Conservation (phyloP, 768 basidiomycete species). For the Lentinula guzmanii region DNA sequence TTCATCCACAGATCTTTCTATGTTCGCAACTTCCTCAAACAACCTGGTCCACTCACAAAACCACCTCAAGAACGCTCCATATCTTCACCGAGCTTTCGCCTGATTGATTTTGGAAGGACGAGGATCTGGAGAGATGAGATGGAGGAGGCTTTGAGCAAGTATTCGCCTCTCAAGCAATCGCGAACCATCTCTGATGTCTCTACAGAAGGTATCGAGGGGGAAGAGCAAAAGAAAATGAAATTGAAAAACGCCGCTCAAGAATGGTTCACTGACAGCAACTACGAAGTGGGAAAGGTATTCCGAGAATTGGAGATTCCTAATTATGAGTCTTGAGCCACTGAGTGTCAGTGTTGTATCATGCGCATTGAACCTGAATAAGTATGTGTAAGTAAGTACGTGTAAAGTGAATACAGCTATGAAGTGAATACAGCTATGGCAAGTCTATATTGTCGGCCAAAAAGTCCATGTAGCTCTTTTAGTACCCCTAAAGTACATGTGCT, state of each 20-base stretch:
- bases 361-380: background rate
- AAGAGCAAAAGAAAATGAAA: background rate
- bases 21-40: conserved; percentile 37
- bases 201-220: too few relatives aligned
- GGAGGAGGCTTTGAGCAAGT: background rate
- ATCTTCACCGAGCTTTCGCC: conserved; percentile 30
- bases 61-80: conserved; percentile 21
- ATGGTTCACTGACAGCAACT: background rate
- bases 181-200: background rate
- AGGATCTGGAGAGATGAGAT: background rate
- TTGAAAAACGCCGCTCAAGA: background rate
- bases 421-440: background rate
- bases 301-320: background rate
- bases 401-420: background rate
- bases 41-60: conserved; percentile 31
- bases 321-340: background rate
- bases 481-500: background rate
- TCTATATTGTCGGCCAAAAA: background rate
- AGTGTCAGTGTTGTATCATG: background rate
- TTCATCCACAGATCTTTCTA: conserved; percentile 9
- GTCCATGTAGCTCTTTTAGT: background rate
- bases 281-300: background rate
- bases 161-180: background rate
- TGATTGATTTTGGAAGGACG: conserved; percentile 46
- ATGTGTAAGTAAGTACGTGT: background rate